Base-by-base conservation (phyloP, 176 grass and related monocot genomes). In the Thinopyrum elongatum region DNA sequence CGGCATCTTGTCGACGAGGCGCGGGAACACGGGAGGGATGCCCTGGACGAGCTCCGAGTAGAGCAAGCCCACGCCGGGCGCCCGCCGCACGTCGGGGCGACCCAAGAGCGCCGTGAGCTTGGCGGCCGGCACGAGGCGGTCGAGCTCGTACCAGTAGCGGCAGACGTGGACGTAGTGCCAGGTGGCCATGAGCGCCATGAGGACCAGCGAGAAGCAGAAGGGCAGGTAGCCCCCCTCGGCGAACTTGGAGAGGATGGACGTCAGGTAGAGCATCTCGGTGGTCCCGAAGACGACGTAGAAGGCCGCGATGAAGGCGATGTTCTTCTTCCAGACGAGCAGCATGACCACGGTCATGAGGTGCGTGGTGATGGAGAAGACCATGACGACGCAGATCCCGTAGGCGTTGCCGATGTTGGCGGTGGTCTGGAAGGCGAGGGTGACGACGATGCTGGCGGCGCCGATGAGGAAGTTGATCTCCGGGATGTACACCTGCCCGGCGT, bases 401-500 rank as follows among this genome's bases (percentile, higher is more conserved):
- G 92, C 95, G 69, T 91, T 91, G 77, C 90, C 93, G 21, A 94
- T 89, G 17, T 61, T 83, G 12, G 78, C 80, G 19, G 89, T 95
- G 7, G 86, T 86, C 36, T 83, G 84, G 89, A 97, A 97, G n/a
- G 73, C 61, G 34, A 89, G 49, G 0, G 92, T 97, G 25, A 92
- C 86, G 3, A 91, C 14, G 42, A 91, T 79, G 70, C 95, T 90
- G 4, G 90, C 92, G 22, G 90, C 30, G 4, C 91, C 84, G 71
- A 94, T 89, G 42, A 94, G 46, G 75, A 94, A 92, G 69, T 94
- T 94, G 76, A 97, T 85, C 80, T 97, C 92, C 4, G 92, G 94
- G 67, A 94, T 92, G 80, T 94, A 97, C n/a, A 97, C 89, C 64
- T 97, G 95, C 12, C 95, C 95, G 65, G 90, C 92, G 21, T 92